Evolutionary conservation across 1,139 yeast species (phyloP).

Genomic region (Blastobotrys illinoisensis): DNA sequence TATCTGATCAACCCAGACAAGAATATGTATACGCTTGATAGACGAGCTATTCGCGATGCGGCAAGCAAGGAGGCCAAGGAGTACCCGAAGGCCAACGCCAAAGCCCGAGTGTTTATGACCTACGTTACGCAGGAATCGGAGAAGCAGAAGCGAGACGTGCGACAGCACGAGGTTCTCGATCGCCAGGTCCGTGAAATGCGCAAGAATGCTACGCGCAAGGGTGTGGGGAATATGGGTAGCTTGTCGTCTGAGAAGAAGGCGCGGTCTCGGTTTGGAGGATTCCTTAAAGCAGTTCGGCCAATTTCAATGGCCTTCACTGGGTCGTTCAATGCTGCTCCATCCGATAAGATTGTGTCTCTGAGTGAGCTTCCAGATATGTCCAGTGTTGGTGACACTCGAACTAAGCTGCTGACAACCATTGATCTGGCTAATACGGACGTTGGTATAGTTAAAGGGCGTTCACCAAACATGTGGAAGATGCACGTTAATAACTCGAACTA

Average conservation of each 20-base stretch:
- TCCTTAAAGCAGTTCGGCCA: conserved; percentile 39
- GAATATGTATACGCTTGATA: conserved; percentile 27
- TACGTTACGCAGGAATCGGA: conserved; percentile 45
- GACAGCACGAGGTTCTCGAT: conserved; percentile 41
- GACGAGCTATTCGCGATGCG: conserved; percentile 35
- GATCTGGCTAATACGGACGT: conserved; percentile 45
- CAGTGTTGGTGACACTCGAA: conserved; percentile 39
- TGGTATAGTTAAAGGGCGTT: conserved; percentile 10
- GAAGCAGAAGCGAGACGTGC: conserved; percentile 46
- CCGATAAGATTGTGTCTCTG: conserved; percentile 50
- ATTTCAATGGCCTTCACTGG: conserved; percentile 37
- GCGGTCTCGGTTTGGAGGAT: conserved; percentile 31
- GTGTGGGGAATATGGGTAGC: background rate
- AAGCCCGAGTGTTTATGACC: conserved; percentile 40
- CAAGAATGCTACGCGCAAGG: conserved; percentile 6
- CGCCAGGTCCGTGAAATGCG: conserved; percentile 35
- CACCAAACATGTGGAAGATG: conserved; percentile 8
- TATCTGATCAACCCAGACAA: conserved; percentile 29
- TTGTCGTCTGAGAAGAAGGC: conserved; percentile 10
- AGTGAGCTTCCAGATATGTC: conserved; percentile 57
- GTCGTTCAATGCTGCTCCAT: conserved; percentile 30
- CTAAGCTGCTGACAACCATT: conserved; percentile 54
- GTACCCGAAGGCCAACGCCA: conserved; percentile 31
- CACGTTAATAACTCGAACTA: conserved; percentile 31
- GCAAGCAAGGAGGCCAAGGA: conserved; percentile 42